Percentiles rank a stretch among this genome's conserved stretches.
These are phyloP conservation scores for Penicillium antarcticum DNA, from an alignment of 495 filamentous ascomycete genomes.

Conservation along the genomic window DNA sequence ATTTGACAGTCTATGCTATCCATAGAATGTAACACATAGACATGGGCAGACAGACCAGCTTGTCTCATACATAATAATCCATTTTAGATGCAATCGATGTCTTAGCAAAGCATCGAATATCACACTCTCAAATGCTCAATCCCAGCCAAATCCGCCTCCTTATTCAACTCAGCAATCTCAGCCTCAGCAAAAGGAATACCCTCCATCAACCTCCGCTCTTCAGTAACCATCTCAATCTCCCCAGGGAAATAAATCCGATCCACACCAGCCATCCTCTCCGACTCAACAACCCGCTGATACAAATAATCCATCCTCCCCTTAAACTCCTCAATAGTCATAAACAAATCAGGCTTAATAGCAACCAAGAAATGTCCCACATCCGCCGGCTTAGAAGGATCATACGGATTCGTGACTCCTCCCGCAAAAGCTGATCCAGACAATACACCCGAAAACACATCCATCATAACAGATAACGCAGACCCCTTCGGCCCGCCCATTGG, in stretches of 20 bases:
- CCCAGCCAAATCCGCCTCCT: conserved; percentile 59
- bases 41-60: too few relatives aligned
- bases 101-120: background rate
- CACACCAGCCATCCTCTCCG: conserved; percentile 66
- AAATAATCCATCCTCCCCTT: conserved; percentile 66
- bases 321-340: conserved; percentile 68
- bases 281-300: conserved; percentile 59
- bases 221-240: conserved; percentile 65
- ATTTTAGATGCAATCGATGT: background rate
- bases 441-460: conserved; percentile 81
- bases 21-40: too few relatives aligned
- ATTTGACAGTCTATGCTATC: too few relatives aligned
- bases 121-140: conserved; percentile 26
- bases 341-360: conserved; percentile 73
- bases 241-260: conserved; percentile 77
- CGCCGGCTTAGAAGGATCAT: conserved; percentile 63
- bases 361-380: conserved; percentile 77
- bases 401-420: conserved; percentile 67
- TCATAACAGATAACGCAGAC: conserved; percentile 70
- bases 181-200: conserved; percentile 66
- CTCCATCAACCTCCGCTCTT: conserved; percentile 49
- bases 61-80: too few relatives aligned
- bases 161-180: conserved; percentile 65
- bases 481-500: conserved; percentile 81
- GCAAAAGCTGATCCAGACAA: conserved; percentile 69